Evolutionary conservation across 345 rosid species (phyloP).

Genomic region (Salix brachista): DNA sequence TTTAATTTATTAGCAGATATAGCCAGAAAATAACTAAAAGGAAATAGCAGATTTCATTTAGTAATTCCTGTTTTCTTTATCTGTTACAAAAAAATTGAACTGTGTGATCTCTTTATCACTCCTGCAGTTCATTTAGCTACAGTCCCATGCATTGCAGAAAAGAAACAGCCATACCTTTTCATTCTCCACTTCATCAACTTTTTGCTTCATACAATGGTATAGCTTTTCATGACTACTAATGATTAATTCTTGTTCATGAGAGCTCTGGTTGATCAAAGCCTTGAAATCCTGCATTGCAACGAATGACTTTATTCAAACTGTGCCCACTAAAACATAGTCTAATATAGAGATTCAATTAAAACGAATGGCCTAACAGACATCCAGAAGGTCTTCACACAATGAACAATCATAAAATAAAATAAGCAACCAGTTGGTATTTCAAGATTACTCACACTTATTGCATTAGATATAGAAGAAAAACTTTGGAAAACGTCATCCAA

Average conservation of each 20-base stretch:
- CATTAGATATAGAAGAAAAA: conserved; percentile 36
- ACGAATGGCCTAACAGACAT: not conserved
- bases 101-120: not conserved
- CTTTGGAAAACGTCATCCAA: conserved; percentile 58
- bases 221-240: conserved; percentile 38
- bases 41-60: not conserved
- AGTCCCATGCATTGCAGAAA: not conserved
- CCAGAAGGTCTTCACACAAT: not conserved
- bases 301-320: not conserved
- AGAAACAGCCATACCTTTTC: conserved; percentile 51
- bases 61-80: not conserved
- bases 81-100: no score
- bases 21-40: not conserved
- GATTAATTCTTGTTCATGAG: conserved; percentile 45
- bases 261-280: conserved; percentile 37
- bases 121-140: no score
- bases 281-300: conserved; percentile 56
- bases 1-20: no score
- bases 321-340: not conserved
- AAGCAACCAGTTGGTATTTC: not conserved
- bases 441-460: conserved; percentile 52
- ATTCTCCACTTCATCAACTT: conserved; percentile 45
- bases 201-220: conserved; percentile 38
- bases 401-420: not conserved
- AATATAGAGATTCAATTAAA: not conserved